Percentiles rank a stretch among this genome's conserved stretches.
These are phyloP conservation scores for Russula olivacea DNA, from an alignment of 768 basidiomycete genomes.

Conservation along the genomic window DNA sequence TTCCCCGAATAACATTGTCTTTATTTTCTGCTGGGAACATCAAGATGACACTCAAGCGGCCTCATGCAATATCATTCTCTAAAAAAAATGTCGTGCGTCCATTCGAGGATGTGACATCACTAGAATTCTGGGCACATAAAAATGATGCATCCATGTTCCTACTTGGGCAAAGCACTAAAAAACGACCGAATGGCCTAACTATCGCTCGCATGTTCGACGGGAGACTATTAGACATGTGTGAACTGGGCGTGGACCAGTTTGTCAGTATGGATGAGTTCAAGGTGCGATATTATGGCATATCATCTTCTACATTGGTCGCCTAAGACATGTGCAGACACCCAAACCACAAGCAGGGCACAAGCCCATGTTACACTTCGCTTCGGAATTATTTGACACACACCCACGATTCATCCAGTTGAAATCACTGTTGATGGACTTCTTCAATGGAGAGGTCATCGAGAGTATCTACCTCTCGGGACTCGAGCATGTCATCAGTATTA, in stretches of 20 bases:
- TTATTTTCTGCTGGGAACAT: neutral
- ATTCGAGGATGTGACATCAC: slow-evolving; percentile 75
- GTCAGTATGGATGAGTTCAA: slow-evolving; percentile 78
- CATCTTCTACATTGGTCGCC: neutral
- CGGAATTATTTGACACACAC: slow-evolving; percentile 91
- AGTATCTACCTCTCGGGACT: slow-evolving; percentile 78
- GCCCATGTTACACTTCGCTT: slow-evolving; percentile 93
- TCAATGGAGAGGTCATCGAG: slow-evolving; percentile 82
- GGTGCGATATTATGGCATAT: slow-evolving; percentile 41
- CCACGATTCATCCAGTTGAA: slow-evolving; percentile 90
- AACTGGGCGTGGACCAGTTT: slow-evolving; percentile 82
- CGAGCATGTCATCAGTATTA: slow-evolving; percentile 83
- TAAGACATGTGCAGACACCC: slow-evolving; percentile 48
- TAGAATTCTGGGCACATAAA: slow-evolving; percentile 91
- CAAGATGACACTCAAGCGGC: slow-evolving; percentile 92
- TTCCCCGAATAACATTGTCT: neutral
- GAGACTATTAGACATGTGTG: slow-evolving; percentile 88
- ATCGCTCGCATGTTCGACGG: slow-evolving; percentile 85
- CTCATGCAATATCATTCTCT: slow-evolving; percentile 84
- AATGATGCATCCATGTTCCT: slow-evolving; percentile 93
- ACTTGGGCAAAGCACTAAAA: slow-evolving; percentile 89
- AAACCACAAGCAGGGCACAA: slow-evolving; percentile 88
- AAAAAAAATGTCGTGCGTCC: slow-evolving; percentile 91
- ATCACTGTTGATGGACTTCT: slow-evolving; percentile 84
- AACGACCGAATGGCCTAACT: slow-evolving; percentile 81